phyloP scores from a whole-genome alignment of 768 basidiomycete genomes.

The Infundibulicybe gibba region DNA sequence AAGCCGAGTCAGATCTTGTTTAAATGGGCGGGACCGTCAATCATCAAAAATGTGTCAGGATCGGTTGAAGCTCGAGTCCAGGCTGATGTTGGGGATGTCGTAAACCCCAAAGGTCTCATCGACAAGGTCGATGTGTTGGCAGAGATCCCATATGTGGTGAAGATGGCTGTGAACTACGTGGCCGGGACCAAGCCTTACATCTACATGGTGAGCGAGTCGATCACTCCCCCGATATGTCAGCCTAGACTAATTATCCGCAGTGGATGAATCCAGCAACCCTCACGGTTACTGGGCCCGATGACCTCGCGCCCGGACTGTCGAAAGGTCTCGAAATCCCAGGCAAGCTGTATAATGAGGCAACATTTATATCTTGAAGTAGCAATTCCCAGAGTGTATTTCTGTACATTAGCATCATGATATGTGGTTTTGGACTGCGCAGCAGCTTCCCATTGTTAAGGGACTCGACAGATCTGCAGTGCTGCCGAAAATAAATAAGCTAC shows the following conservation, averaged over 20 bases:
- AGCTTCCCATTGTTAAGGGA: too few species aligned
- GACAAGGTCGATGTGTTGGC: slow-evolving; percentile 95
- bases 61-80: slow-evolving; percentile 51
- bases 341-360: slow-evolving; percentile 80
- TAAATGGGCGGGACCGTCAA: slow-evolving; percentile 74
- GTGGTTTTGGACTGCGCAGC: too few species aligned
- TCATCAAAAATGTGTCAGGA: slow-evolving; percentile 49
- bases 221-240: slow-evolving; percentile 12
- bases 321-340: slow-evolving; percentile 57
- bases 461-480: too few species aligned
- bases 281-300: slow-evolving; percentile 38
- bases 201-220: slow-evolving; percentile 67
- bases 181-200: slow-evolving; percentile 92
- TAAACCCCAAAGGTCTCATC: slow-evolving; percentile 68
- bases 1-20: slow-evolving; percentile 67
- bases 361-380: slow-evolving; percentile 68
- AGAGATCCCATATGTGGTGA: slow-evolving; percentile 90
- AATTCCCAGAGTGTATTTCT: too few species aligned
- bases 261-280: slow-evolving; percentile 46
- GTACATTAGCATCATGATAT: too few species aligned
- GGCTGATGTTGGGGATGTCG: slow-evolving; percentile 54
- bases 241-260: slow-evolving; percentile 25
- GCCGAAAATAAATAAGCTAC: too few species aligned
- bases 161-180: slow-evolving; percentile 90
- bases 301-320: slow-evolving; percentile 33